Conservation (phyloP, 345 rosid genomes). For the Syzygium aqueum region DNA sequence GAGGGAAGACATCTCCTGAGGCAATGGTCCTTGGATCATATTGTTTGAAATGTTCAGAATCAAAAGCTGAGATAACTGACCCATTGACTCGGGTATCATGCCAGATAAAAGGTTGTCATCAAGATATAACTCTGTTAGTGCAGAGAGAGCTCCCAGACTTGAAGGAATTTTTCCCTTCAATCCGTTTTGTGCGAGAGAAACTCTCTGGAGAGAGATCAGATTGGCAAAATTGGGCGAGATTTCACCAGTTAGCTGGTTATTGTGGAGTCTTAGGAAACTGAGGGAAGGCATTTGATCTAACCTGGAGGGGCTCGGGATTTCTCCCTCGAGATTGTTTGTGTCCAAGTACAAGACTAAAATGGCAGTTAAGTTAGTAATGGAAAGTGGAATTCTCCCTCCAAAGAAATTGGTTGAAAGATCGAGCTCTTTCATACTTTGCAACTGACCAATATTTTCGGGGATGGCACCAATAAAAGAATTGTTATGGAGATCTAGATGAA, state of each 20-base stretch:
- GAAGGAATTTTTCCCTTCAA: conserved; percentile 38
- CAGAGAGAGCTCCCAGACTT: conserved; percentile 29
- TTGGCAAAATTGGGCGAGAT: conserved; percentile 22
- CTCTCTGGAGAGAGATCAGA: conserved; percentile 36
- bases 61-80: conserved; percentile 29
- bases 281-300: conserved; percentile 27
- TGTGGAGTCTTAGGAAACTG: conserved; percentile 33
- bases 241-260: conserved; percentile 28
- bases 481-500: conserved; percentile 32
- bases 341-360: conserved; percentile 36
- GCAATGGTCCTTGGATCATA: conserved; percentile 30
- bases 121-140: conserved; percentile 40
- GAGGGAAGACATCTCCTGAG: conserved; percentile 28
- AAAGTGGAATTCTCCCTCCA: conserved; percentile 26
- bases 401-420: conserved; percentile 40
- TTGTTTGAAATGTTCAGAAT: conserved; percentile 28
- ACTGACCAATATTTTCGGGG: conserved; percentile 26
- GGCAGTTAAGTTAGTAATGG: conserved; percentile 19
- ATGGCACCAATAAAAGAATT: conserved; percentile 27
- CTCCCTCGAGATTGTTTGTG: conserved; percentile 28
- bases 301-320: conserved; percentile 22
- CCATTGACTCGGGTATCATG: conserved; percentile 22
- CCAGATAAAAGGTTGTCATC: conserved; percentile 27
- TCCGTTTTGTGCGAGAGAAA: conserved; percentile 36
- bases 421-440: conserved; percentile 27